phyloP scores from a whole-genome alignment of 2,329 filamentous ascomycete genomes.

The Alternaria sp. region DNA sequence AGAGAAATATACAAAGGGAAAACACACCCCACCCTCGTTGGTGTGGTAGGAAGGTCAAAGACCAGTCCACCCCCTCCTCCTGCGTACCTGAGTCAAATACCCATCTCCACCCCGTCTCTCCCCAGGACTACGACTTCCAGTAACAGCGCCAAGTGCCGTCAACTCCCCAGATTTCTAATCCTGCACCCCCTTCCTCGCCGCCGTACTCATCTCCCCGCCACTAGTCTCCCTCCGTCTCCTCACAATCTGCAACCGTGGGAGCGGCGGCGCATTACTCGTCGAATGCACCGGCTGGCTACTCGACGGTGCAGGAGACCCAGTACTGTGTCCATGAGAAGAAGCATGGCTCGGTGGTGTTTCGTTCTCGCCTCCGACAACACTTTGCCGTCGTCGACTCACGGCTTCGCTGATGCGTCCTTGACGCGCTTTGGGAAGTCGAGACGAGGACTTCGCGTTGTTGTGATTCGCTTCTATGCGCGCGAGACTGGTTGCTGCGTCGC shows the following conservation, averaged over 20 bases:
- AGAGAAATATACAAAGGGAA: not conserved
- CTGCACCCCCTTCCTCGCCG: conserved; percentile 36
- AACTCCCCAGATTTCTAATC: conserved; percentile 16
- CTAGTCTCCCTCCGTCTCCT: conserved; percentile 43
- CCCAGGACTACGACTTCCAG: not conserved
- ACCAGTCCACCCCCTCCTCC: conserved; percentile 24
- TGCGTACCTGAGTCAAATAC: conserved; percentile 15
- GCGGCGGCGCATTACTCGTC: conserved; percentile 22
- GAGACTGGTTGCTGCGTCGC: conserved; percentile 36
- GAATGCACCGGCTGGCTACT: not conserved
- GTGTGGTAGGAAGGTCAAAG: conserved; percentile 12
- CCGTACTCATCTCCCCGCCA: conserved; percentile 40
- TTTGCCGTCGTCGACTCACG: conserved; percentile 33
- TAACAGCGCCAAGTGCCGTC: too few relatives aligned
- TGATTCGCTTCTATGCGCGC: conserved; percentile 34
- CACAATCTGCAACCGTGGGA: conserved; percentile 43
- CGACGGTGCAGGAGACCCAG: not conserved
- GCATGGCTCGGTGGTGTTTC: conserved; percentile 15
- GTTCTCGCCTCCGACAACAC: conserved; percentile 35
- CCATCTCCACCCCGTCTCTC: not conserved
- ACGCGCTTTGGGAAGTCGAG: conserved; percentile 43
- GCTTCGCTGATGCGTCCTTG: conserved; percentile 39
- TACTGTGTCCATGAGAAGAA: not conserved
- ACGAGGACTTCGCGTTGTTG: conserved; percentile 14
- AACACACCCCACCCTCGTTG: not conserved